These are phyloP conservation scores for Trichophyton benhamiae DNA, from an alignment of 2,329 filamentous ascomycete genomes.

Conservation along the genomic window DNA sequence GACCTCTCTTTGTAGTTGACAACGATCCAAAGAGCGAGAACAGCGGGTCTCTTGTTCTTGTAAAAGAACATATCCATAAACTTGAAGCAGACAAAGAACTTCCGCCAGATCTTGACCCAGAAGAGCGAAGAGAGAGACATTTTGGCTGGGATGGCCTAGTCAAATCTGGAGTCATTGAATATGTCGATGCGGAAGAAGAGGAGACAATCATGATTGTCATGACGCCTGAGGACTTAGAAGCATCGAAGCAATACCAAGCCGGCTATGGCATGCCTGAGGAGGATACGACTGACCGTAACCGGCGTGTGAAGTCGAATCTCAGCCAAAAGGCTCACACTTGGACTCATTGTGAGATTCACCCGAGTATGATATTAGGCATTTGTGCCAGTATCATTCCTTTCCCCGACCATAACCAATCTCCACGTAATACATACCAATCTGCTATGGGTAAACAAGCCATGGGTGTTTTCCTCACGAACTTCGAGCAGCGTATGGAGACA, in stretches of 20 bases:
- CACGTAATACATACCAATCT: conserved; percentile 97
- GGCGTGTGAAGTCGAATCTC: conserved; percentile 74
- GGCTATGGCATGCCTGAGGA: conserved; percentile 51
- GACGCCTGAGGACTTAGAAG: conserved; percentile 88
- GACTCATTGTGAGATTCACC: conserved; percentile 98
- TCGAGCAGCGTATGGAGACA: conserved; percentile 92
- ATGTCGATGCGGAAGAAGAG: conserved; percentile 94
- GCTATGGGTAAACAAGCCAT: conserved; percentile 99
- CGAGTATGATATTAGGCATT: conserved; percentile 96
- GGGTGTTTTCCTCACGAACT: conserved; percentile 98
- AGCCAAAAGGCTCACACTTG: conserved; percentile 83
- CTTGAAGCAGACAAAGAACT: conserved; percentile 62
- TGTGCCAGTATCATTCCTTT: conserved; percentile 99
- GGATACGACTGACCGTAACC: conserved; percentile 60
- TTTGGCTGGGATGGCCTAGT: conserved; percentile 86
- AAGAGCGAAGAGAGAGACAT: conserved; percentile 47
- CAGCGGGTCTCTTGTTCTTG: conserved; percentile 66
- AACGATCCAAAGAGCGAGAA: conserved; percentile 65
- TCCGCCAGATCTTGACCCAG: conserved; percentile 46
- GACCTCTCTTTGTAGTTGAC: conserved; percentile 86
- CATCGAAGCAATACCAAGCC: conserved; percentile 56
- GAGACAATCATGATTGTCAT: conserved; percentile 99
- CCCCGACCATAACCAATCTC: conserved; percentile 95
- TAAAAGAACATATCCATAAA: conserved; percentile 66
- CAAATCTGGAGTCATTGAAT: conserved; percentile 77